Conservation (phyloP, 169 alveolate genomes). For the Cryptosporidium bovis region DNA sequence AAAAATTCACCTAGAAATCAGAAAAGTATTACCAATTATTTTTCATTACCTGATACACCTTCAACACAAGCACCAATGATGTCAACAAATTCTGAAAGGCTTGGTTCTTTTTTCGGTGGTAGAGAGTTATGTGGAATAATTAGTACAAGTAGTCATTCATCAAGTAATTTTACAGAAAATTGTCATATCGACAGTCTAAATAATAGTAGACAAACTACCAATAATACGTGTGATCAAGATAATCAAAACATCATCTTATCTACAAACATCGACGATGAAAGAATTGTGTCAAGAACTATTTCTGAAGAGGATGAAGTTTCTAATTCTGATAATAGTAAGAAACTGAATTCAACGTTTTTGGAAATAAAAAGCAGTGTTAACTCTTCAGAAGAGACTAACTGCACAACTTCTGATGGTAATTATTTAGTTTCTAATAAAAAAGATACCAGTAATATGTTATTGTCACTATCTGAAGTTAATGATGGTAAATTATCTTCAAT, state of each 20-base stretch:
- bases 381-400: conserved; percentile 62
- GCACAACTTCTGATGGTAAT: conserved; percentile 33
- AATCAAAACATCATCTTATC: conserved; percentile 73
- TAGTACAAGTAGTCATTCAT: conserved; percentile 50
- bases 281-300: not conserved
- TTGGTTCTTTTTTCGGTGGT: conserved; percentile 36
- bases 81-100: conserved; percentile 55
- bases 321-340: conserved; percentile 4
- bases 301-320: not conserved
- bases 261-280: conserved; percentile 19
- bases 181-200: conserved; percentile 29
- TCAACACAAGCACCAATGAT: conserved; percentile 64
- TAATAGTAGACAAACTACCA: conserved; percentile 73
- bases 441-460: not conserved
- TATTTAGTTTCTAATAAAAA: conserved; percentile 12
- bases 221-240: conserved; percentile 64
- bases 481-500: conserved; percentile 29
- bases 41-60: conserved; percentile 68
- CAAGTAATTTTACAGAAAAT: conserved; percentile 40
- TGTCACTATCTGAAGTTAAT: conserved; percentile 17
- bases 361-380: conserved; percentile 40
- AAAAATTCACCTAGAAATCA: conserved; percentile 54
- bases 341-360: not conserved
- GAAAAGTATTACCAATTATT: conserved; percentile 1
- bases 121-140: conserved; percentile 42